Base-by-base conservation (phyloP, 2,329 filamentous ascomycete species). In the Nigrospora sphaerica region DNA sequence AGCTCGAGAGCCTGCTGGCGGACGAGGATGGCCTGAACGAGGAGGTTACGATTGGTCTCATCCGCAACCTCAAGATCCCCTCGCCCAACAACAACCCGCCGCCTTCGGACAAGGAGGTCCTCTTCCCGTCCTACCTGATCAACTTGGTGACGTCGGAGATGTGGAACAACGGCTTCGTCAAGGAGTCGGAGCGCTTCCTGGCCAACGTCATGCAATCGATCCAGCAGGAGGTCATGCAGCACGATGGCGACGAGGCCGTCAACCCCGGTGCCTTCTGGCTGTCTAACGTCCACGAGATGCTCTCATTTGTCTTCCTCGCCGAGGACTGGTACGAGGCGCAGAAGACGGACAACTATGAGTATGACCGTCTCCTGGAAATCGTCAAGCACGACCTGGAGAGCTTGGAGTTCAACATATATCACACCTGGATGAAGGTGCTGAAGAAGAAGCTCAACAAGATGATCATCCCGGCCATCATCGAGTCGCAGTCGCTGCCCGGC, bases 81-180 rank as follows among this genome's bases (percentile, higher is more conserved):
- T 83, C 85, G 12, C 92, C 93, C 39, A 88, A 83, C 62, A 85
- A 87, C 32, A 92, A 81, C 45, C 91, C 92, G 17, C 86, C 91
- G 45, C 92, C 93, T 12, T 95, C 90, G 16, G 93, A 98, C 70
- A 98, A 98, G 73, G 93, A 98, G 67, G 92, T 98, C 18, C 77
- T 98, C 44, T 98, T 98, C 84, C 93, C 93, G 32, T 92, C 93
- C 11, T 98, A 97, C 67, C 83, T 98, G 58, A 98, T 98, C 75
- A 98, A 98, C 68, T 78, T 98, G 50, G 93, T 98, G 53, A 98
- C 93, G 12, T 97, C 91, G 14, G 93, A 98, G 73, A 98, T 98
- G 93, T 98, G 93, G 93, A 98, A 98, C 74, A 98, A 98, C 60
- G 93, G 93, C 40, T 98, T 96, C 63, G 93, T 98, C 58, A 98